phyloP scores from a whole-genome alignment of 805 yeast genomes.

The Ogataea corticis region DNA sequence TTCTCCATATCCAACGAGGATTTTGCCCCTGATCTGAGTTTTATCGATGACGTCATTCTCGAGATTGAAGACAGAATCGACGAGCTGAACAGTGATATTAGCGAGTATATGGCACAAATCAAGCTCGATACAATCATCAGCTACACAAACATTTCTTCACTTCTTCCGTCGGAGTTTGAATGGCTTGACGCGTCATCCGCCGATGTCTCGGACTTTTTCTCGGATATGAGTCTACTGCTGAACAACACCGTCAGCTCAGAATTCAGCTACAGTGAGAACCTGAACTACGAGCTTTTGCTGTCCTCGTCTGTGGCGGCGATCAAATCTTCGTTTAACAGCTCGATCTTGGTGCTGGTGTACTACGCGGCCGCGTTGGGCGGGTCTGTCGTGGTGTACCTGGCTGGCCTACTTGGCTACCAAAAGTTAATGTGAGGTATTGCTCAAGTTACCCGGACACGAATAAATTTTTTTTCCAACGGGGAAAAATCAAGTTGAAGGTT shows the following conservation, averaged over 20 bases:
- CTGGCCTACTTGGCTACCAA: not conserved
- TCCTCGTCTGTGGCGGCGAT: not conserved
- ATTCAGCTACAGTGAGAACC: not conserved
- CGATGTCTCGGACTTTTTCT: not conserved
- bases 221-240: not conserved
- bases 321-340: not conserved
- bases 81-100: not conserved
- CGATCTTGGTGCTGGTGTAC: not conserved
- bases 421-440: not conserved
- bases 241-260: not conserved
- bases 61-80: not conserved
- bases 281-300: not conserved
- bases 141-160: not conserved
- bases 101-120: not conserved
- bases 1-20: not conserved
- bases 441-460: not conserved
- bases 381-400: not conserved
- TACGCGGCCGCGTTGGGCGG: not conserved
- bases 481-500: not conserved
- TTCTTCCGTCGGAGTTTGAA: not conserved
- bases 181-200: not conserved
- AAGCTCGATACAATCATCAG: not conserved
- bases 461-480: not conserved
- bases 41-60: not conserved
- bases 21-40: not conserved